Evolutionary conservation across 306 rosid species (phyloP).

Genomic region (Vachellia collinsii): DNA sequence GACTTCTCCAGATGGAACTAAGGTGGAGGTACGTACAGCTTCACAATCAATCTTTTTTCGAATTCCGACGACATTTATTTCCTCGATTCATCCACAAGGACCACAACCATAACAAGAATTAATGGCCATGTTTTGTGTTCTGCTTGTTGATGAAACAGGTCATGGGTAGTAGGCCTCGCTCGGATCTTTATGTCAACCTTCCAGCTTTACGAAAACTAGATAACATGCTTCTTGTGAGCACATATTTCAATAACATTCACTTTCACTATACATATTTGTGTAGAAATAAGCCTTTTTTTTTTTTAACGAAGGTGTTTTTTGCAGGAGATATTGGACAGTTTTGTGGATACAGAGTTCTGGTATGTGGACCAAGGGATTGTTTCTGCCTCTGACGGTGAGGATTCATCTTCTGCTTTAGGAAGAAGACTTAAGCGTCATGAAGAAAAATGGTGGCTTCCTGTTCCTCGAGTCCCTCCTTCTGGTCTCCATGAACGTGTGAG

Average conservation of each 20-base stretch:
- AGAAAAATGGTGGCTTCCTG: constrained; percentile 98
- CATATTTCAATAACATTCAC: neutral
- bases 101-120: neutral
- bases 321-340: constrained; percentile 85
- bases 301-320: constrained; percentile 21
- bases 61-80: neutral
- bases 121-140: neutral
- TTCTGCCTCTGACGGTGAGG: constrained; percentile 62
- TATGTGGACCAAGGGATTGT: constrained; percentile 91
- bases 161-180: constrained; percentile 91
- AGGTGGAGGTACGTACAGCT: constrained; percentile 78
- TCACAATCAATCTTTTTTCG: neutral
- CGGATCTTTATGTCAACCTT: constrained; percentile 89
- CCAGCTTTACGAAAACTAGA: constrained; percentile 94
- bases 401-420: constrained; percentile 62
- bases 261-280: neutral
- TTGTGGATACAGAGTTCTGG: constrained; percentile 82
- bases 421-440: constrained; percentile 84
- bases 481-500: constrained; percentile 76
- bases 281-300: neutral
- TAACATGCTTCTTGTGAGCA: constrained; percentile 93
- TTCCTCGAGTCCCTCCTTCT: constrained; percentile 84
- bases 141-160: constrained; percentile 58
- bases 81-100: too few relatives aligned
- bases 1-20: constrained; percentile 84